Base-by-base conservation (phyloP, 169 alveolate species). In the Babesia ovis region DNA sequence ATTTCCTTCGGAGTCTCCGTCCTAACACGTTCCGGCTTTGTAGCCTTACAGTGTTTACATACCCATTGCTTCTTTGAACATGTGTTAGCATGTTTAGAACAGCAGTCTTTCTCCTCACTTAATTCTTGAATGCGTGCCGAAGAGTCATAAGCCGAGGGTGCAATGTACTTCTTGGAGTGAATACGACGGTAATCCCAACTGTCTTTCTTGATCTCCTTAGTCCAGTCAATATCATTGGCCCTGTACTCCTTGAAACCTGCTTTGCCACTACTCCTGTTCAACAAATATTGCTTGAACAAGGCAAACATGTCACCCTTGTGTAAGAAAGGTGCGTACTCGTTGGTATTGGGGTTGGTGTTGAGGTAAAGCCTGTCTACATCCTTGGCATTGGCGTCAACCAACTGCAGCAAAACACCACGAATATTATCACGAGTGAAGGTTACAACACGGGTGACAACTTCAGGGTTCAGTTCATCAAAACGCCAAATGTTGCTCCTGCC, bases 251-350 rank as follows among this genome's bases (percentile, higher is more conserved):
- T 23, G 61, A 35, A 32, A 29, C 59, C 29, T 4, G 62, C 39
- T 14, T n/a, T 3, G 14, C 74, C 74, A 64, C 35, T 32, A 32
- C 34, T 43, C 50, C 74, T 64, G 74, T 48, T 64, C 50, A 29
- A 5, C 46, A 64, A 20, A 48, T 64, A 64, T 32, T 43, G 23
- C 61, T 64, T 64, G 61, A 64, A 64, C 31, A 64, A 31, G 18
- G 74, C 12, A 27, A 64, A 64, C 74, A 64, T 64, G 20, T 64
- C 74, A 64, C 74, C 74, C 61, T 64, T 64, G 74, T 64, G 74
- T 20, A 64, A 0, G 61, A 64, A 64, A 18, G 42, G 31, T 3
- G 32, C 61, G 61, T 64, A 64, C 46, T 64, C 74, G 35, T 64
- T 48, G 29, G 74, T 64, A 45, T 50, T 43, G 53, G 74, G 74